Evolutionary conservation across 164 flowering plant genomes (phyloP).

Genomic region (Aristolochia californica): DNA sequence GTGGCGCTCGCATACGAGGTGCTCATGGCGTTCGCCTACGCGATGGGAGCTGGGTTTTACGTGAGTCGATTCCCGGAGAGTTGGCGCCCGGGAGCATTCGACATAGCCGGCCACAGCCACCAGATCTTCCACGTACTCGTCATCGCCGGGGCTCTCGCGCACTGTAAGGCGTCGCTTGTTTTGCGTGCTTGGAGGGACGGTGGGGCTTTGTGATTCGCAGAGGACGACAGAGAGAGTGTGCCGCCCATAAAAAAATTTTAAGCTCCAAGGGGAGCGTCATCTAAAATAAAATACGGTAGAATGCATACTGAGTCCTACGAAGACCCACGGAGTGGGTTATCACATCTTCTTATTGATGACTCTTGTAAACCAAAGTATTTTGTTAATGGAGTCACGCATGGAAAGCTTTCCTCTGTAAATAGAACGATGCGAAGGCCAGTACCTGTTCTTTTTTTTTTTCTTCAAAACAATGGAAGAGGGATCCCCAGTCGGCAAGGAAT

Average conservation of each 20-base stretch:
- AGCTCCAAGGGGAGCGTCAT: not conserved
- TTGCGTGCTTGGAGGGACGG: conserved; percentile 49
- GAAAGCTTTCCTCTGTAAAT: too few relatives aligned
- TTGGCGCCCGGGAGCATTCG: conserved; percentile 90
- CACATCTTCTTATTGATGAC: too few relatives aligned
- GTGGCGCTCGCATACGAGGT: conserved; percentile 61
- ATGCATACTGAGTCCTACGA: too few relatives aligned
- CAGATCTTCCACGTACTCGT: conserved; percentile 95
- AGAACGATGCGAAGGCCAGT: too few relatives aligned
- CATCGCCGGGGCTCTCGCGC: conserved; percentile 72
- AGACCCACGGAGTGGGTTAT: too few relatives aligned
- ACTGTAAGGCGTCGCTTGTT: conserved; percentile 53
- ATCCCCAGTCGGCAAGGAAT: too few relatives aligned
- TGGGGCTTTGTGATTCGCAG: not conserved
- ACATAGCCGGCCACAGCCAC: conserved; percentile 91
- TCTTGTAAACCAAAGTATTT: too few relatives aligned
- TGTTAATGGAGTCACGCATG: too few relatives aligned
- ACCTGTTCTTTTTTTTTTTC: too few relatives aligned
- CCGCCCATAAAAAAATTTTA: not conserved
- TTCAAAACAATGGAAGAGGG: too few relatives aligned
- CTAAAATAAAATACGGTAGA: not conserved
- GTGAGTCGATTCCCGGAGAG: conserved; percentile 70
- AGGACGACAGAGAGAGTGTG: not conserved
- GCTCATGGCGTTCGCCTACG: conserved; percentile 58
- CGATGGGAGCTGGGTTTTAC: conserved; percentile 57